phyloP scores from a whole-genome alignment of 192 early-diverging fungal species.

The Endogone sp. region DNA sequence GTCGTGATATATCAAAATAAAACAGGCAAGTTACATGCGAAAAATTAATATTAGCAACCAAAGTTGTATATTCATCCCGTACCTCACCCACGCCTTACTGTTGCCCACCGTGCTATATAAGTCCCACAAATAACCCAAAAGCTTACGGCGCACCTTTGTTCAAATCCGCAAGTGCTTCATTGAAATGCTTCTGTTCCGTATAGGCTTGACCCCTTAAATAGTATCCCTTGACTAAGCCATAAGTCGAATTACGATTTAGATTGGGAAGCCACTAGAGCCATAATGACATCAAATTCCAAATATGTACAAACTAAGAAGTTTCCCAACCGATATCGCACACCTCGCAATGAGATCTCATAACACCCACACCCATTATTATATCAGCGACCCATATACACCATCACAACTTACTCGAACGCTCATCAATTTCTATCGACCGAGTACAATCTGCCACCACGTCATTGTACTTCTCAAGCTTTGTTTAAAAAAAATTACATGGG shows the following conservation, averaged over 20 bases:
- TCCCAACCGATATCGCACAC: too few relatives aligned
- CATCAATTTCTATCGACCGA: constrained; percentile 63
- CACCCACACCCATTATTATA: not conserved
- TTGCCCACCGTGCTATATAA: not conserved
- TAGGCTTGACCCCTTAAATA: constrained; percentile 53
- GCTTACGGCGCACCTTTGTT: constrained; percentile 31
- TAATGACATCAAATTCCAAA: too few relatives aligned
- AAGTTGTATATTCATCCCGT: not conserved
- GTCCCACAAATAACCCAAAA: not conserved
- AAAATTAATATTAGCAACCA: not conserved
- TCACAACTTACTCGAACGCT: constrained; percentile 40
- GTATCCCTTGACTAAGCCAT: constrained; percentile 57
- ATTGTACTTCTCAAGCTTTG: constrained; percentile 50
- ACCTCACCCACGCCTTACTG: not conserved
- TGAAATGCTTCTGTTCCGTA: constrained; percentile 18
- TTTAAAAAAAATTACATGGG: not conserved
- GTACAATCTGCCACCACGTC: constrained; percentile 61
- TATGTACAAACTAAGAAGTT: too few relatives aligned
- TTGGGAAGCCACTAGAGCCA: not conserved
- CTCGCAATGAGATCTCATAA: too few relatives aligned
- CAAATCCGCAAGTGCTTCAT: constrained; percentile 30
- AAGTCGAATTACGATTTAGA: not conserved
- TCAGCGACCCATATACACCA: not conserved
- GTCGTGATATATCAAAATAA: not conserved
- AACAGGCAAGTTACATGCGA: not conserved